Evolutionary conservation across 2,329 filamentous ascomycete genomes (phyloP).

Genomic region (Ophiocordyceps australis): DNA sequence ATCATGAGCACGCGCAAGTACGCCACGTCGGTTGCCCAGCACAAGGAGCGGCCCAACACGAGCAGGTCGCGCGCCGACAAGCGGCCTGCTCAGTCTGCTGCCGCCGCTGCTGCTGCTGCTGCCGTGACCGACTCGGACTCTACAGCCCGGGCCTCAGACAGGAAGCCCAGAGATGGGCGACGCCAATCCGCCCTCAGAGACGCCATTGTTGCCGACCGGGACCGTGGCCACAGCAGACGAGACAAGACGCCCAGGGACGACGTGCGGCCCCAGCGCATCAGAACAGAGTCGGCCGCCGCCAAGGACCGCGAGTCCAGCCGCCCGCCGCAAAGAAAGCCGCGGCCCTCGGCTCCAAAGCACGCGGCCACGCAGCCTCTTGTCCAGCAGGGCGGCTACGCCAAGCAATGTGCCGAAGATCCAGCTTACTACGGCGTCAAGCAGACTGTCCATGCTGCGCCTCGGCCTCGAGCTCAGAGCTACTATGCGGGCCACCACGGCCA

Average conservation of each 20-base stretch:
- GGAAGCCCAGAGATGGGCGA: constrained; percentile 9
- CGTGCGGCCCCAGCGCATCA: neutral
- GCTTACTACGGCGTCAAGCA: constrained; percentile 17
- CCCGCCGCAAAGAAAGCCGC: constrained; percentile 9
- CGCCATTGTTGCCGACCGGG: too few relatives aligned
- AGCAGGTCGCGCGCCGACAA: constrained; percentile 25
- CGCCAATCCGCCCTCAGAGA: constrained; percentile 9
- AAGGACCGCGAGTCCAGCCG: constrained; percentile 9
- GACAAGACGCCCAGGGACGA: constrained; percentile 5
- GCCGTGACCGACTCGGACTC: constrained; percentile 23
- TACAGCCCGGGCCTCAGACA: constrained; percentile 17
- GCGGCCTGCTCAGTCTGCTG: constrained; percentile 12
- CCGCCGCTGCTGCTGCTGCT: constrained; percentile 17
- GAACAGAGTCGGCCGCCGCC: constrained; percentile 2
- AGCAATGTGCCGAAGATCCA: constrained; percentile 15
- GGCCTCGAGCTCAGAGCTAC: constrained; percentile 16
- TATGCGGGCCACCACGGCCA: constrained; percentile 13
- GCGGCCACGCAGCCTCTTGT: constrained; percentile 13
- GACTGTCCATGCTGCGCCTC: constrained; percentile 11
- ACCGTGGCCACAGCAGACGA: too few relatives aligned
- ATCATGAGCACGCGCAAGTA: constrained; percentile 22
- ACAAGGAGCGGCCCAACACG: constrained; percentile 32
- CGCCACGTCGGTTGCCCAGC: constrained; percentile 26
- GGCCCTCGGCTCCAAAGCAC: constrained; percentile 12
- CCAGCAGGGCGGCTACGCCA: constrained; percentile 11